Conservation (phyloP, 371 early-diverging fungal species). For the Mucor saturninus region DNA sequence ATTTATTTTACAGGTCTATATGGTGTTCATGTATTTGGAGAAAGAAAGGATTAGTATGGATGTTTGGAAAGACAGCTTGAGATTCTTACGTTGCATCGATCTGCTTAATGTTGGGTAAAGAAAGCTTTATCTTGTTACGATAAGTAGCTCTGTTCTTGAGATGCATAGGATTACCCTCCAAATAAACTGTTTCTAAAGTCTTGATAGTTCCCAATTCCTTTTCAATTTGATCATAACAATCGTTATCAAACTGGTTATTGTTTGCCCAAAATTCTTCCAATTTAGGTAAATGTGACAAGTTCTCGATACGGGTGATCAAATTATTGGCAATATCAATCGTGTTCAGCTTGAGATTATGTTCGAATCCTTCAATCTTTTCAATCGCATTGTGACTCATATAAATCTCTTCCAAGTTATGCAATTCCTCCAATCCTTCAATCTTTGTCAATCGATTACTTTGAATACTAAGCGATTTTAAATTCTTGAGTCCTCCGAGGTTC, state of each 20-base stretch:
- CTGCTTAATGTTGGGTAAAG: constrained; percentile 86
- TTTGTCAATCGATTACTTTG: constrained; percentile 83
- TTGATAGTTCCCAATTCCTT: constrained; percentile 65
- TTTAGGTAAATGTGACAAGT: constrained; percentile 66
- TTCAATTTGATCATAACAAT: constrained; percentile 80
- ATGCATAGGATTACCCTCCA: constrained; percentile 96
- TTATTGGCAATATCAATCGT: constrained; percentile 90
- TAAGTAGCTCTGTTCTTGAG: constrained; percentile 77
- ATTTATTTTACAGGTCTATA: constrained; percentile 28
- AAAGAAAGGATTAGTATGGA: not conserved
- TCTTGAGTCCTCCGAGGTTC: constrained; percentile 50
- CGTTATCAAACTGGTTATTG: constrained; percentile 73
- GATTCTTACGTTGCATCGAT: constrained; percentile 83
- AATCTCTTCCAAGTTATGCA: constrained; percentile 80
- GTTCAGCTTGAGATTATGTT: constrained; percentile 70
- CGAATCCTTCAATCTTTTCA: constrained; percentile 76
- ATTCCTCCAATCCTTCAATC: constrained; percentile 76
- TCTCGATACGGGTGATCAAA: constrained; percentile 75
- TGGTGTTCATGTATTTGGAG: not conserved
- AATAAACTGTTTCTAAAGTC: constrained; percentile 84
- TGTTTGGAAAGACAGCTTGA: no score
- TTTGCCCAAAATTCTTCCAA: constrained; percentile 95
- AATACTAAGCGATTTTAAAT: constrained; percentile 82
- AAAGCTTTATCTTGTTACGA: constrained; percentile 84
- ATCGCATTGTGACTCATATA: constrained; percentile 89